Percentiles rank a stretch among this genome's conserved stretches.
Evolutionary conservation across 108 stramenopile species (phyloP).

Genomic region (Epipyxis sp.): DNA sequence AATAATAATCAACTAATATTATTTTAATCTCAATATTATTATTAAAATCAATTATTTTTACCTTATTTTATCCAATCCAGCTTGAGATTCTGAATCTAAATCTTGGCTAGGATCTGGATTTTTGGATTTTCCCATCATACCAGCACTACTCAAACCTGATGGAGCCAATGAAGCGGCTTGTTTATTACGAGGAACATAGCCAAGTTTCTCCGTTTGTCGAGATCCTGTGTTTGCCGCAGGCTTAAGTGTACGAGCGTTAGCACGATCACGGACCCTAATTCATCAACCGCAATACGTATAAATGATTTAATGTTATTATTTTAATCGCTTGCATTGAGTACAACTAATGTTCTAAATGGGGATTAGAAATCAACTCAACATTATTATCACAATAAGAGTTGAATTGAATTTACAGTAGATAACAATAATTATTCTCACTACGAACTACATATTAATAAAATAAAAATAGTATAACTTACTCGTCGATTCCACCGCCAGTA

Average conservation of each 20-base stretch:
- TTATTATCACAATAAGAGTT: too few species aligned
- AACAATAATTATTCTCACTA: too few species aligned
- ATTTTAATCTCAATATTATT: slow-evolving; percentile 11
- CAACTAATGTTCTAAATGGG: too few species aligned
- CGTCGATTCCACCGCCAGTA: slow-evolving; percentile 2
- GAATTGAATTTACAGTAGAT: too few species aligned
- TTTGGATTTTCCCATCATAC: neutral
- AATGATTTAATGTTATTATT: neutral
- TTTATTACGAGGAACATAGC: slow-evolving; percentile 28
- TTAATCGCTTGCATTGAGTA: too few species aligned
- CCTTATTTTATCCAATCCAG: slow-evolving; percentile 10
- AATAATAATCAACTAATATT: too few species aligned
- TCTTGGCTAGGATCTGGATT: too few species aligned
- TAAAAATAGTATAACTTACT: neutral
- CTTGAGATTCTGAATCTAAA: slow-evolving; percentile 18
- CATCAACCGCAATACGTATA: neutral
- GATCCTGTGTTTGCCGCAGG: slow-evolving; percentile 8
- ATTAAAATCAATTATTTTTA: slow-evolving; percentile 11
- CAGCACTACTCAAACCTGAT: slow-evolving; percentile 14
- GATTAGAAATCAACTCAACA: neutral
- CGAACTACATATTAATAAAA: too few species aligned
- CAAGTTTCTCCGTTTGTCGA: slow-evolving; percentile 33
- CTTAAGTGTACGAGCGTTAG: neutral
- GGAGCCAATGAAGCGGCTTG: neutral
- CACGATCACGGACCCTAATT: neutral